These are phyloP conservation scores for Penicillium dipodomyicola DNA, from an alignment of 495 filamentous ascomycete species.

Conservation along the genomic window DNA sequence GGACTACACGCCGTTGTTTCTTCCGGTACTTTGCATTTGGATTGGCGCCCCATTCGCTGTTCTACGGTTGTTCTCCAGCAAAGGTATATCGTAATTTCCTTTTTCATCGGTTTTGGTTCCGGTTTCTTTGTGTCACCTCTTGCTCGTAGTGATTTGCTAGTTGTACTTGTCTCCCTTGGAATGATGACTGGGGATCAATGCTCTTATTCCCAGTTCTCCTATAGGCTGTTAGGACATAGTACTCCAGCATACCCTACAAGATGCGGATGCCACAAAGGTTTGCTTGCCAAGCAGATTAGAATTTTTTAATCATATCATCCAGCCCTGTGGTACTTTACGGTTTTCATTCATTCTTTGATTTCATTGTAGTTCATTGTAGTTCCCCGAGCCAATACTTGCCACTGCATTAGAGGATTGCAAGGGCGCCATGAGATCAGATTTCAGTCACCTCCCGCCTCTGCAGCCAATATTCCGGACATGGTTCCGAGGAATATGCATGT, in stretches of 20 bases:
- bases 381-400: conserved; percentile 2
- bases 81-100: background rate
- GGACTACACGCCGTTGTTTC: conserved; percentile 12
- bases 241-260: background rate
- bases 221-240: background rate
- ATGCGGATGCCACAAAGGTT: background rate
- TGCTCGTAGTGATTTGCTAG: background rate
- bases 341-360: background rate
- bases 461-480: background rate
- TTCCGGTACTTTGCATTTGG: background rate
- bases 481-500: conserved; percentile 3
- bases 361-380: background rate
- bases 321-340: background rate
- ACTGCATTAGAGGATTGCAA: background rate
- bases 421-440: conserved; percentile 11
- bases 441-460: conserved; percentile 2
- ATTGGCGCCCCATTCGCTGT: background rate
- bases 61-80: background rate
- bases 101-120: background rate
- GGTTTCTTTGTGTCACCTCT: background rate
- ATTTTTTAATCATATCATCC: background rate
- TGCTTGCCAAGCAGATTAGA: background rate
- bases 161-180: background rate
- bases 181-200: background rate
- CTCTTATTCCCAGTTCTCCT: background rate